Conservation (phyloP, 2,329 filamentous ascomycete genomes). For the Zymoseptoria passerinii region DNA sequence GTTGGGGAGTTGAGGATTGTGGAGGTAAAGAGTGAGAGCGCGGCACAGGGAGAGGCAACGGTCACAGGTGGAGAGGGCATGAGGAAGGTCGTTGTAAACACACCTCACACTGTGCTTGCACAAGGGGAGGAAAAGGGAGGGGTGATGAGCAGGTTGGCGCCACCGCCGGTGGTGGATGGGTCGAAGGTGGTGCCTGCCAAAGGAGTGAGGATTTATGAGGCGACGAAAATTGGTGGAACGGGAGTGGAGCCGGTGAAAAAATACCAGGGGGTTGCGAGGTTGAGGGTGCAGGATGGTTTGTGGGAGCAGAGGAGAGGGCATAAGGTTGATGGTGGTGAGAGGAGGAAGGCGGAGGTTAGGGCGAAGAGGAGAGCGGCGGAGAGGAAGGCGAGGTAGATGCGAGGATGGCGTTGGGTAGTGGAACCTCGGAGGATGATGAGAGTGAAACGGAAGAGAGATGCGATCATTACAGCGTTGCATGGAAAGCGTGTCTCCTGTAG, state of each 20-base stretch:
- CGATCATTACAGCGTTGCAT: too few species aligned
- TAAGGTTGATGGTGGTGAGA: background rate
- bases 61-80: conserved; percentile 48
- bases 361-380: background rate
- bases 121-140: conserved; percentile 19
- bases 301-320: conserved; percentile 77
- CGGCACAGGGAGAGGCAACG: conserved; percentile 32
- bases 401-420: too few species aligned
- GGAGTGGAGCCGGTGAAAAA: conserved; percentile 62
- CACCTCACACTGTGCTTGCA: conserved; percentile 34
- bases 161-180: conserved; percentile 28
- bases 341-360: background rate
- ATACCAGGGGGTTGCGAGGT: conserved; percentile 51
- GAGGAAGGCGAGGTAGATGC: background rate
- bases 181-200: conserved; percentile 40
- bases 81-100: conserved; percentile 53
- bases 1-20: conserved; percentile 51
- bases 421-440: too few species aligned
- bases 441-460: too few species aligned
- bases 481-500: too few species aligned
- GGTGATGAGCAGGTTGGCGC: conserved; percentile 19
- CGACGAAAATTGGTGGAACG: conserved; percentile 64
- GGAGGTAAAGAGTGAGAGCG: conserved; percentile 35
- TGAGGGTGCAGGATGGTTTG: conserved; percentile 74
- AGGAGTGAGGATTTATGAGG: conserved; percentile 60